These are phyloP conservation scores for Verticillium dahliae DNA, from an alignment of 2,329 filamentous ascomycete species.

Conservation along the genomic window DNA sequence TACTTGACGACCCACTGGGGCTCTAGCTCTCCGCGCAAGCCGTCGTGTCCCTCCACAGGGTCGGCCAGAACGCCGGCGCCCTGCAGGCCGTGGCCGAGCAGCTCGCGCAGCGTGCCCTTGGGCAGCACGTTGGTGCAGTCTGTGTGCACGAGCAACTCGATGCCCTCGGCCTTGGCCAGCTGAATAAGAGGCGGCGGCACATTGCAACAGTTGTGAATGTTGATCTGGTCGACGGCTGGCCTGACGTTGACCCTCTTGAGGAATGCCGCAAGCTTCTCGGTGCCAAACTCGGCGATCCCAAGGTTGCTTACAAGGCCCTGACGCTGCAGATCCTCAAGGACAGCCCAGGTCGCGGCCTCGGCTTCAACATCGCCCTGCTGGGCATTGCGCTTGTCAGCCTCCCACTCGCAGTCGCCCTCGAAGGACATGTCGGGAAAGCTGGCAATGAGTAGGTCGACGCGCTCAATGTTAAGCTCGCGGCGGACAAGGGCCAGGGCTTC, in stretches of 20 bases:
- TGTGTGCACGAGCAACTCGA: slow-evolving; percentile 88
- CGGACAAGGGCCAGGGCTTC: slow-evolving; percentile 77
- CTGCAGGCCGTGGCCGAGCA: slow-evolving; percentile 65
- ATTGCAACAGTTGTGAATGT: slow-evolving; percentile 90
- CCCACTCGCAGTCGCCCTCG: slow-evolving; percentile 83
- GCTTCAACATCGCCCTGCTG: slow-evolving; percentile 60
- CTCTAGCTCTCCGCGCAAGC: slow-evolving; percentile 69
- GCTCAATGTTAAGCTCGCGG: slow-evolving; percentile 68
- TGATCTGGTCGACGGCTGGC: slow-evolving; percentile 91
- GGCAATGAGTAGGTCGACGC: slow-evolving; percentile 82
- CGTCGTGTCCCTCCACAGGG: slow-evolving; percentile 39
- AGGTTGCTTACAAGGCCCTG: slow-evolving; percentile 68
- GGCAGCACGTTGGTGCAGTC: slow-evolving; percentile 92
- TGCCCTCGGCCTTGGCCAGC: slow-evolving; percentile 74
- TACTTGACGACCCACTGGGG: slow-evolving; percentile 98
- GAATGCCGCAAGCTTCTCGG: slow-evolving; percentile 72
- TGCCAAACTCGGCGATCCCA: slow-evolving; percentile 87
- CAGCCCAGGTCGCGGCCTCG: slow-evolving; percentile 61
- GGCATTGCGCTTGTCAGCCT: slow-evolving; percentile 57
- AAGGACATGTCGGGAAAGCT: slow-evolving; percentile 93
- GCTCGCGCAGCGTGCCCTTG: slow-evolving; percentile 73
- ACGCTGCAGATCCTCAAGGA: slow-evolving; percentile 66
- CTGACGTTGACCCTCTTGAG: slow-evolving; percentile 62
- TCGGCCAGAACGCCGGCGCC: slow-evolving; percentile 73
- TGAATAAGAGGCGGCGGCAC: slow-evolving; percentile 82